Base-by-base conservation (phyloP, 2,329 filamentous ascomycete genomes). In the Fusarium sp. region DNA sequence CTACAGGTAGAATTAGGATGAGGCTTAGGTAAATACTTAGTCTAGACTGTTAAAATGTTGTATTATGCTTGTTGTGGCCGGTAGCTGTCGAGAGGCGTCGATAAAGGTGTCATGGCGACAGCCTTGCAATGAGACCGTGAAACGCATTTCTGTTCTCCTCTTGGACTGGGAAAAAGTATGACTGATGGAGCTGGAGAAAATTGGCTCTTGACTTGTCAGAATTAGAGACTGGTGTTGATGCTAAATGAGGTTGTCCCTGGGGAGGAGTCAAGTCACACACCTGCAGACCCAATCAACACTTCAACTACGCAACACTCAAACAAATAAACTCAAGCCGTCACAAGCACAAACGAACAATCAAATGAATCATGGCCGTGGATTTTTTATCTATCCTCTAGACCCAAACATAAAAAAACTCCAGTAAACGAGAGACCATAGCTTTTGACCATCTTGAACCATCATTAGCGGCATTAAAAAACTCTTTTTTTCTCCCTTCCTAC, bases 321-420 rank as follows among this genome's bases (percentile, higher is more conserved):
- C 14, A 36, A 36, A 40, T 10, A 20, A 6, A 9, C 18, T 20
- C 25, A 29, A 51, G 1, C 33, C 7, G 16, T 60, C 42, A 53
- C n/a, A 20, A 36, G 27, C 42, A 31, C 18, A 38, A 18, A 27
- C 9, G 9, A 29, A 27, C 16, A 70, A 42, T 70, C 62, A 67
- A 70, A 64, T 62, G 49, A 51, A 51, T 51, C 50, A 54, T 67
- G 58, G 67, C 67, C 63, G 51, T 69, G 59, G 64, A 69, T 73
- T 73, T 73, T 73, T 71, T 74, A 56, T 73, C 71, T 73, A 74
- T 65, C 69, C 71, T 63, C 67, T 73, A 74, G 69, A 71, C 65
- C 65, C 71, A 57, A 58, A 55, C 58, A 69, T 51, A 58, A 8
- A 54, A 23, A 63, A 71, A 66, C 68, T 64, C 66, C 66, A 71